phyloP scores from a whole-genome alignment of 768 basidiomycete species.

The Cyclocybe cylindracea region DNA sequence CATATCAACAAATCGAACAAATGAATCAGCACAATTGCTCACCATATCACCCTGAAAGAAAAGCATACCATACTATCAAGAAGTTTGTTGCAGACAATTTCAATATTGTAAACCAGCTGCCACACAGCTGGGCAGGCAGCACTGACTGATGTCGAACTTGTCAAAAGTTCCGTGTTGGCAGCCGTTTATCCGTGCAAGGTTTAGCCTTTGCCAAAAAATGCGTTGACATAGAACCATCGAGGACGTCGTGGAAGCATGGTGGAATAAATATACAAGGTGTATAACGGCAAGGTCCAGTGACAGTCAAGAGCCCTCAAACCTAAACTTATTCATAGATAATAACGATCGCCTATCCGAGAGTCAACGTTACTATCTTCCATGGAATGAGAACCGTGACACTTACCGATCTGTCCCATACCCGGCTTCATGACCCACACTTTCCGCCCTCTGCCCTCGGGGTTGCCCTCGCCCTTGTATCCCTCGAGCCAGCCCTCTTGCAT shows the following conservation, averaged over 20 bases:
- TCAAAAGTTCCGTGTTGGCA: too few species aligned
- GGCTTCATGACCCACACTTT: constrained; percentile 86
- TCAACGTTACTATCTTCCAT: neutral
- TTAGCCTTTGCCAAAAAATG: neutral
- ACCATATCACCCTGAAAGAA: too few species aligned
- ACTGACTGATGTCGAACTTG: too few species aligned
- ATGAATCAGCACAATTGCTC: too few species aligned
- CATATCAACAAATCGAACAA: too few species aligned
- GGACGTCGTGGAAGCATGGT: too few species aligned
- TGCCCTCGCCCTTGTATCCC: constrained; percentile 50
- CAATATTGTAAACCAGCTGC: too few species aligned
- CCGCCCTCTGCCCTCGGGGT: constrained; percentile 49
- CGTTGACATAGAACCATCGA: neutral
- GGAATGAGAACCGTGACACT: constrained; percentile 14
- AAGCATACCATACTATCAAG: too few species aligned
- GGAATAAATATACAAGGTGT: too few species aligned
- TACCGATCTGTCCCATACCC: constrained; percentile 88
- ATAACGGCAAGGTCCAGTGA: neutral
- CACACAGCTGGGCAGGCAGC: too few species aligned
- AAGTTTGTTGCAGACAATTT: too few species aligned
- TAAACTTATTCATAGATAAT: constrained; percentile 30
- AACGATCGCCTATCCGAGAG: constrained; percentile 39
- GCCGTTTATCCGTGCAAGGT: too few species aligned
- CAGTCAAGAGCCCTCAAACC: neutral
- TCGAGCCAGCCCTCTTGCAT: constrained; percentile 77